Conservation (phyloP, 305 asterid genomes). For the Fraxinus latifolia region DNA sequence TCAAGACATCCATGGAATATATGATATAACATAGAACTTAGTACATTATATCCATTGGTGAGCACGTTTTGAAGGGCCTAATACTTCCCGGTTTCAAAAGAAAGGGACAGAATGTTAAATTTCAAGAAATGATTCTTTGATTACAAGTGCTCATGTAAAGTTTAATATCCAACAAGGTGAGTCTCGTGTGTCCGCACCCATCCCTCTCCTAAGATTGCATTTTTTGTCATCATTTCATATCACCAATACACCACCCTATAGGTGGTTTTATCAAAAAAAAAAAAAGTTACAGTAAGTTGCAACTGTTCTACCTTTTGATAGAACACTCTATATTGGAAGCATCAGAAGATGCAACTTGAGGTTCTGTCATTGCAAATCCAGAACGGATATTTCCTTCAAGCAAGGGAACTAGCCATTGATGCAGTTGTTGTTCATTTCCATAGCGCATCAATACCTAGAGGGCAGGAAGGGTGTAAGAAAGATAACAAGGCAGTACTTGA, state of each 20-base stretch:
- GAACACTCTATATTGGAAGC: conserved; percentile 96
- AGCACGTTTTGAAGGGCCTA: not conserved
- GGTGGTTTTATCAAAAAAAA: not conserved
- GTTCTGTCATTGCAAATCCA: conserved; percentile 98
- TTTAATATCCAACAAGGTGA: not conserved
- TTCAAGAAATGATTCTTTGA: not conserved
- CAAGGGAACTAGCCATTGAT: conserved; percentile 82
- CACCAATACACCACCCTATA: not conserved
- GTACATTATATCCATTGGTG: not conserved
- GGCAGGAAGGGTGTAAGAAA: conserved; percentile 18
- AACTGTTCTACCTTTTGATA: conserved; percentile 54
- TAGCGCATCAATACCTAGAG: conserved; percentile 82
- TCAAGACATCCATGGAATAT: conserved; percentile 13
- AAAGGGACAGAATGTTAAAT: not conserved
- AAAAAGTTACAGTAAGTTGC: not conserved
- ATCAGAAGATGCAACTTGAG: conserved; percentile 96
- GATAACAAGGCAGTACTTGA: not conserved
- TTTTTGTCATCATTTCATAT: not conserved
- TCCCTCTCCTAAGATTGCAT: not conserved
- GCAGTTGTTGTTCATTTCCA: conserved; percentile 76
- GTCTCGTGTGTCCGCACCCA: not conserved
- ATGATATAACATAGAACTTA: not conserved
- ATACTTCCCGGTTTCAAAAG: not conserved
- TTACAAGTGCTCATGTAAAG: not conserved
- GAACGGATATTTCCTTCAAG: conserved; percentile 86